Evolutionary conservation across 768 basidiomycete genomes (phyloP).

Genomic region (Phlegmacium glaucopus): DNA sequence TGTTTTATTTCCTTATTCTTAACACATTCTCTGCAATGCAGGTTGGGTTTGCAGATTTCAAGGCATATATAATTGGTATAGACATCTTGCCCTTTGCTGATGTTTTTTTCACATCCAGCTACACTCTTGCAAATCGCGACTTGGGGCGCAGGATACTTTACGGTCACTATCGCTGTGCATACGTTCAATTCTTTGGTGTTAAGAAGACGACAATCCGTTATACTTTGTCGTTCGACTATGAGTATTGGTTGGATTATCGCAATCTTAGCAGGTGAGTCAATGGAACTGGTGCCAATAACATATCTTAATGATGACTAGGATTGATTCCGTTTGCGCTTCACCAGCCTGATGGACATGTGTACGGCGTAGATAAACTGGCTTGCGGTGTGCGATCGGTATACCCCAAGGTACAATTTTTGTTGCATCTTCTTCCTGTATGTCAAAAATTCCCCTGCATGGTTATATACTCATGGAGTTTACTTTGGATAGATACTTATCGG

Average conservation of each 20-base stretch:
- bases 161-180: conserved; percentile 60
- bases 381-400: conserved; percentile 49
- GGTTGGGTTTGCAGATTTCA: conserved; percentile 53
- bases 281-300: neutral
- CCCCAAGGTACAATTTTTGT: conserved; percentile 41
- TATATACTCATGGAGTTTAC: neutral
- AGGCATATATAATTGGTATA: conserved; percentile 36
- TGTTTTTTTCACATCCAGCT: conserved; percentile 29
- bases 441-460: neutral
- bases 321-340: conserved; percentile 33
- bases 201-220: conserved; percentile 45
- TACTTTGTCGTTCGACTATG: conserved; percentile 42
- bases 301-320: conserved; percentile 20
- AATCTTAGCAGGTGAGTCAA: conserved; percentile 44
- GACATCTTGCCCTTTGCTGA: neutral
- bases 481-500: conserved; percentile 51
- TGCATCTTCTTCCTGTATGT: conserved; percentile 63
- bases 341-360: conserved; percentile 31
- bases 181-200: conserved; percentile 66
- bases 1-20: neutral
- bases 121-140: conserved; percentile 60
- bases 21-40: conserved; percentile 17
- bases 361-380: conserved; percentile 47
- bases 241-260: conserved; percentile 54
- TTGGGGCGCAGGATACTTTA: conserved; percentile 62